Conservation (phyloP, 1,284 basidiomycete genomes). For the Ganoderma meredithae region DNA sequence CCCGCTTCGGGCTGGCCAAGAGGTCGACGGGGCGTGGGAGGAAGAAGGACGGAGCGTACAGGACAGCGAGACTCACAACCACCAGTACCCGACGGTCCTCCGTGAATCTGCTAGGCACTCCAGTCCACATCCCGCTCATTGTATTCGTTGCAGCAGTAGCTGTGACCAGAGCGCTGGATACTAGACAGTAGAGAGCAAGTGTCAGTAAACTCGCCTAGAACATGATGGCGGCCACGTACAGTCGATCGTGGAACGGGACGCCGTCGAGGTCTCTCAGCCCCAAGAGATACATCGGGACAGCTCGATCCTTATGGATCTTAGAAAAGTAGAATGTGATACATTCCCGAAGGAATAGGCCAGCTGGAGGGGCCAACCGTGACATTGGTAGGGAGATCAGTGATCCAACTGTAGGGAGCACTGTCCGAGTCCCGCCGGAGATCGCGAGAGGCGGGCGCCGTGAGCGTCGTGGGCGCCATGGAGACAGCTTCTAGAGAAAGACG, state of each 20-base stretch:
- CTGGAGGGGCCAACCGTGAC: neutral
- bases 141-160: too few species aligned
- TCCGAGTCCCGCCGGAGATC: neutral
- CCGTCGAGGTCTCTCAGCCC: neutral
- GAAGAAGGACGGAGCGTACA: too few species aligned
- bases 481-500: neutral
- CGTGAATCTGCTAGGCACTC: too few species aligned
- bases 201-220: neutral
- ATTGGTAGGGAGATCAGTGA: neutral
- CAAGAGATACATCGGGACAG: neutral
- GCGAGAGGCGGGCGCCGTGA: neutral
- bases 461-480: neutral
- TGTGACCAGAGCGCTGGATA: too few species aligned
- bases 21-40: too few species aligned
- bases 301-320: neutral
- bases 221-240: neutral
- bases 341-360: neutral
- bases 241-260: neutral
- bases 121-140: too few species aligned
- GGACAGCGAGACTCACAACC: too few species aligned
- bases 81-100: too few species aligned
- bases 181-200: neutral
- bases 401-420: neutral
- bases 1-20: too few species aligned
- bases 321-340: neutral